phyloP scores from a whole-genome alignment of 495 filamentous ascomycete genomes.

The Xylaria bambusicola region DNA sequence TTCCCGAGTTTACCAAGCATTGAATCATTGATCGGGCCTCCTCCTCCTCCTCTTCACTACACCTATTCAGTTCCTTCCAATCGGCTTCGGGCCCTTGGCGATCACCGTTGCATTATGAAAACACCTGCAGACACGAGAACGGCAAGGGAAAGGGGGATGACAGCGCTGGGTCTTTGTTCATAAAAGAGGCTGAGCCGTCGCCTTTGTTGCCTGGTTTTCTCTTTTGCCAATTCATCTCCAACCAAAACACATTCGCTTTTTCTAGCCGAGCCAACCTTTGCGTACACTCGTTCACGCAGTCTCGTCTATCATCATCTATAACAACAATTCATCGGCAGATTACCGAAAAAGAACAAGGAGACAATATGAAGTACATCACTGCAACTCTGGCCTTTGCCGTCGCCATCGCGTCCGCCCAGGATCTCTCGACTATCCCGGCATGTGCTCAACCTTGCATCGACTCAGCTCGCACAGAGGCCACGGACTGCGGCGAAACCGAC shows the following conservation, averaged over 20 bases:
- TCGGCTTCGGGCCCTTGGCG: background rate
- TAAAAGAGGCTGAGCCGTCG: conserved; percentile 8
- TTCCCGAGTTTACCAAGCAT: background rate
- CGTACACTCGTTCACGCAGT: conserved; percentile 12
- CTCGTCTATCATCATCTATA: background rate
- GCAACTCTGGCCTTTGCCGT: conserved; percentile 30
- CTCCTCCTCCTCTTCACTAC: too few species aligned
- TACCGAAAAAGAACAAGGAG: too few species aligned
- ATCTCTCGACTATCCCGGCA: conserved; percentile 34
- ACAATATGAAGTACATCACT: conserved; percentile 44
- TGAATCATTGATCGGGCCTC: background rate
- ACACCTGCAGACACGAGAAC: conserved; percentile 3
- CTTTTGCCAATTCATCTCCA: background rate
- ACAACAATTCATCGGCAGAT: background rate
- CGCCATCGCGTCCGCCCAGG: conserved; percentile 36
- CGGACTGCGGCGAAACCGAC: conserved; percentile 36
- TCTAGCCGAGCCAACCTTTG: background rate
- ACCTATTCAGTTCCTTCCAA: background rate
- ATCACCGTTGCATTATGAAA: background rate
- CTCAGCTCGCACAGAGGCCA: conserved; percentile 28
- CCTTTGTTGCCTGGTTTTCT: background rate
- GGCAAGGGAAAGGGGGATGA: background rate
- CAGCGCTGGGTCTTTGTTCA: background rate
- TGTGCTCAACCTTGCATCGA: conserved; percentile 44
- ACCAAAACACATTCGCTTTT: conserved; percentile 16